These are phyloP conservation scores for Tylopilus felleus DNA, from an alignment of 768 basidiomycete species.

Conservation along the genomic window DNA sequence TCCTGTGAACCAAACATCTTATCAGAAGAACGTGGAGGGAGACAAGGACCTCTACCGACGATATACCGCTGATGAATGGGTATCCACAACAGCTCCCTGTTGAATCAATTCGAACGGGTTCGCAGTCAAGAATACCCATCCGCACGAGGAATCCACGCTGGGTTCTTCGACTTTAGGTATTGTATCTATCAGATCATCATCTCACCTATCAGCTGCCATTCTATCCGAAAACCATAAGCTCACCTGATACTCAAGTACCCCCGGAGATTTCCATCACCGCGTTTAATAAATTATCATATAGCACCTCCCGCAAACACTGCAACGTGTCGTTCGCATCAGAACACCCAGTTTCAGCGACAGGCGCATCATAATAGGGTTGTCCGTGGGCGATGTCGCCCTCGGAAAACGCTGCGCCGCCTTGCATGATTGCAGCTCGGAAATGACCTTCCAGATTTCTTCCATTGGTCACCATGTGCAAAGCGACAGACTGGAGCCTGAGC, in stretches of 20 bases:
- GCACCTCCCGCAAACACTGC: conserved; percentile 32
- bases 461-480: conserved; percentile 27
- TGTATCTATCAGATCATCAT: conserved; percentile 6
- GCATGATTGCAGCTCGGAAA: conserved; percentile 30
- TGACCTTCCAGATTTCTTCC: conserved; percentile 17
- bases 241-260: conserved; percentile 1
- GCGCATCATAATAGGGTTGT: conserved; percentile 32
- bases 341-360: conserved; percentile 32
- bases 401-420: conserved; percentile 38
- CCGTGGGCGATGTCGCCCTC: conserved; percentile 18
- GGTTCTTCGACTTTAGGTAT: conserved; percentile 27
- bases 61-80: conserved; percentile 8
- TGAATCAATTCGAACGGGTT: conserved; percentile 31
- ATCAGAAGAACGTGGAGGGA: neutral
- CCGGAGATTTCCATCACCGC: conserved; percentile 34
- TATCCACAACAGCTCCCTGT: conserved; percentile 27
- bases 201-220: neutral
- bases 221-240: neutral
- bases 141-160: conserved; percentile 35
- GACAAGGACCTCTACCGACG: neutral
- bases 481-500: conserved; percentile 37
- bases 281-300: conserved; percentile 27
- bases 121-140: conserved; percentile 32
- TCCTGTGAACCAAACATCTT: conserved; percentile 5
- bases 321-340: conserved; percentile 25